Base-by-base conservation (phyloP, 2,329 filamentous ascomycete species). In the Alternaria infectoria region DNA sequence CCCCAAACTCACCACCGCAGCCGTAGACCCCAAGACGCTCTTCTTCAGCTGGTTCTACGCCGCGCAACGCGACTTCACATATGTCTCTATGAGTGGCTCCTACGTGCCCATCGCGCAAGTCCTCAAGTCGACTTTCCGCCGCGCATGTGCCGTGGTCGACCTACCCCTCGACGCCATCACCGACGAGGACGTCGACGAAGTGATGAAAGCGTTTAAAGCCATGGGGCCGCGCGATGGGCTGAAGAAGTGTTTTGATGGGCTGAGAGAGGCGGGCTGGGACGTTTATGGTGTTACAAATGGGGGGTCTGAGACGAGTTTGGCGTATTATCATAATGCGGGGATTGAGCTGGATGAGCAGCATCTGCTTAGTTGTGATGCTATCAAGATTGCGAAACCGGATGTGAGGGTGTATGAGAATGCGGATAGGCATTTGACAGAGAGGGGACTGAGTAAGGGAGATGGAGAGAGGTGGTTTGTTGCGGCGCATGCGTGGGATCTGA, bases 1-100 rank as follows among this genome's bases (percentile, higher is more conserved):
- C 40, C 32, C 51, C 4, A 68, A 65, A 25, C 69, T 73, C 10
- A 43, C 49, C 30, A 60, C 68, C 30, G 59, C 59, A 4, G 50
- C 60, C 15, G 44, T 62, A 6, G 70, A 73, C 45, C 58, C 70
- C 7, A 74, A 71, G 17, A 69, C 71, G 1, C 67, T 74, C 19
- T 74, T 74, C 63, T 74, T 74, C 61, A 47, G 65, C 13, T 74
- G 71, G 71, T 74, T 74, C 63, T 74, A 74, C 40, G 70, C 71
- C 8, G 71, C 70, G 0, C 71, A 74, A 11, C 70, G 71, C 23
- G 71, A 74, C 63, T 74, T 74, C 36, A 74, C 71, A 19, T 74
- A 74, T 25, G 58, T 69, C 2, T 69, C 66, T n/a, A 59, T 74
- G 6, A 51, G 44, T 1, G 65, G 64, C 0, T 54, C 65, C 2